Conservation (phyloP, 257 asterid species). For the Fraxinus pennsylvanica region DNA sequence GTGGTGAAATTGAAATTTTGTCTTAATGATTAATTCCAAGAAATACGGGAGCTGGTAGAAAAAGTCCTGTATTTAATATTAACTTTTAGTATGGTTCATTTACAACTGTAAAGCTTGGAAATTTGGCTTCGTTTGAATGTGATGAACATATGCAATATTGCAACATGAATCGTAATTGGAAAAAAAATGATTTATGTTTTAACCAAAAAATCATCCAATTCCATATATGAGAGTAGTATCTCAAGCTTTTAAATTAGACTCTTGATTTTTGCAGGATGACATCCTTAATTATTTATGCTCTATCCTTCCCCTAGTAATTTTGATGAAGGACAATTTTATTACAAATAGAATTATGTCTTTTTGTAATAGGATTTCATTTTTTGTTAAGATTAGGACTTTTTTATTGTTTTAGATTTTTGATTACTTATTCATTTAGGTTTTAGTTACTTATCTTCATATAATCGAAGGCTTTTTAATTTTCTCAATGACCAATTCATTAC, state of each 20-base stretch:
- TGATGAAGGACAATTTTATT: too few species aligned
- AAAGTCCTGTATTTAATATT: background rate
- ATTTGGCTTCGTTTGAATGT: background rate
- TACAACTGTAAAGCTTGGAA: background rate
- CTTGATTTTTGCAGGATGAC: background rate
- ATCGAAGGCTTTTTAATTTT: too few species aligned
- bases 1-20: constrained; percentile 3
- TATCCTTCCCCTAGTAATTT: too few species aligned
- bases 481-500: too few species aligned
- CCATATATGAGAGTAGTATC: too few species aligned
- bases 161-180: background rate
- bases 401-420: too few species aligned
- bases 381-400: too few species aligned
- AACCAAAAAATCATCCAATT: background rate
- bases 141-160: background rate
- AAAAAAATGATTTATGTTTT: background rate
- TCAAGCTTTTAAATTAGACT: too few species aligned
- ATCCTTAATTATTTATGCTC: background rate
- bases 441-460: too few species aligned
- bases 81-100: background rate
- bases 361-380: too few species aligned
- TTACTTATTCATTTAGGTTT: too few species aligned
- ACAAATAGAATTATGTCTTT: too few species aligned
- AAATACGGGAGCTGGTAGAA: constrained; percentile 2
- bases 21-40: background rate